Evolutionary conservation across 345 rosid species (phyloP), one percentile per base, ranked within the genome.

Genomic region (Brassica nigra): DNA sequence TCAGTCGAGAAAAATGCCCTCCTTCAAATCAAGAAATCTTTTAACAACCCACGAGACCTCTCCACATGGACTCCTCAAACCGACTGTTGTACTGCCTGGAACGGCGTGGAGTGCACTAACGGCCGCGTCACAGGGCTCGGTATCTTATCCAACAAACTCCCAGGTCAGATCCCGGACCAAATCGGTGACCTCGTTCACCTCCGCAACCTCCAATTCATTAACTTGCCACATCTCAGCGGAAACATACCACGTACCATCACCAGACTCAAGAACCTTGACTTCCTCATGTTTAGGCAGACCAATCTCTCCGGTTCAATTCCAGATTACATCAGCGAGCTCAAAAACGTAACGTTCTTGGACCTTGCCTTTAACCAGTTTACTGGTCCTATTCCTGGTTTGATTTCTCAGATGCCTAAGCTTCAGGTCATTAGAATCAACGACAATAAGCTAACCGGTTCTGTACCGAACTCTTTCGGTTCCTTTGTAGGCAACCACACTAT

Each of bases 41-140:
- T 90, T 2, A 86, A 88, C 72, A 80, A 91, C 75, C 96, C 96
- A 10, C 15, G 1, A 49, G 85, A 83, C 16, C 83, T 90, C 63
- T 87, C 93, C 77, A 88, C 98, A 0, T 92, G 98, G 98, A 44
- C 84, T 4, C 83, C 89, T 4, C 74, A 71, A 73, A 76, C 88
- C 6, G 97, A 90, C 79, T 94, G 97, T 79, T 92, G 95, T 80
- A 62, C 55, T 5, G 3, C 20, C 58, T 95, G 97, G 97, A 83
- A 86, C 80, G 82, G 83, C 10, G 88, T 95, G 14, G 76, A 80
- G 15, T 94, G 98, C 77, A 82, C 88, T 64, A 42, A 76, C 68
- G 70, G 85, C 79, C 93, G 86, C 47, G 88, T 92, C 73, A 82
- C 78, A 27, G 57, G 86, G 30, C 89, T 92, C 76, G 2, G 1